Base-by-base conservation (phyloP, 1,139 yeast species). In the Saccharomyces pastorianus region DNA sequence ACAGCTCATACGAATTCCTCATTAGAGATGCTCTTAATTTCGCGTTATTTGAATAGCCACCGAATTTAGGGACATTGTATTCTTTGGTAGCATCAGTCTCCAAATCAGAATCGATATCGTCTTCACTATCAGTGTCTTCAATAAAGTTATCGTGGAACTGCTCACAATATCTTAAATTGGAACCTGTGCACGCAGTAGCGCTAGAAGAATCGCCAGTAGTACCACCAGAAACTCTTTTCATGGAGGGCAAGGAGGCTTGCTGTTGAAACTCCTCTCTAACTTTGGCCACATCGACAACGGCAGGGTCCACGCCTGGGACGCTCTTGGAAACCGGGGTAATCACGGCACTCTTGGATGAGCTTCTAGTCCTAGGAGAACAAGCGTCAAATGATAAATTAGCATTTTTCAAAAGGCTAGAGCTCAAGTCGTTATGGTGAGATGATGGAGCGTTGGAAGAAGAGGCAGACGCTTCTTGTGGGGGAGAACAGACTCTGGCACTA, bases 21-120 rank as follows among this genome's bases (percentile, higher is more conserved):
- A 82, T 69, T 8, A 76, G 38, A 69, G 61, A 76, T 74, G 58
- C 79, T 67, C 62, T 62, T 13, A 59, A 42, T 25, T 62, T 61
- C n/a, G 65, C 65, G 47, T 77, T 77, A 53, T 76, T 78, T 0
- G 89, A 83, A 61, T 81, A 83, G 2, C 91, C 90, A 4, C 90
- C 90, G 68, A 76, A 85, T 6, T 88, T 87, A 1, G 89, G 84
- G 48, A 84, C 71, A 51, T 69, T 68, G 32, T 59, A 57, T 26
- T 54, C 50, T 27, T 54, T 53, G 23, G 51, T 47, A 4, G 46
- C 55, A n/a, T 53, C 23, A 20, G 23, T 20, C 23, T 20, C 23
- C 3, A 20, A 20, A 20, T 20, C 23, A 20, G 23, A 20, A 20
- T 20, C 23, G 23, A 20, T 20, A 20, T 20, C 23, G 23, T 20